A percentile compares a stretch with the other conserved stretches of the same genome.
Evolutionary conservation across 129 eudicot genomes (phyloP).

Genomic region (Tagetes erecta): DNA sequence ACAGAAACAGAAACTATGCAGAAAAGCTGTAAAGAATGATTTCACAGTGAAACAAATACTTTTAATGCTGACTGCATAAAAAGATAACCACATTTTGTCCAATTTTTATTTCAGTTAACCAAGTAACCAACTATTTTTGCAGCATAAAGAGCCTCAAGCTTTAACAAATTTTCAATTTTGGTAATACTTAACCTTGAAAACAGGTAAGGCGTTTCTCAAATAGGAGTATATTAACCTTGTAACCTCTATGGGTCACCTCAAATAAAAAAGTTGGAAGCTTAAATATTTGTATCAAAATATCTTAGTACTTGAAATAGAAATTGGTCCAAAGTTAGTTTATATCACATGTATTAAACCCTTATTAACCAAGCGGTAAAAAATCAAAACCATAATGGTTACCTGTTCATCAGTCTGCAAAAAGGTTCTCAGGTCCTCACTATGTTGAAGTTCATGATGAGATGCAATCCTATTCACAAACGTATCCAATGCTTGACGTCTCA

Average conservation of each 20-base stretch:
- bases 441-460: constrained; percentile 82
- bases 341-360: background rate
- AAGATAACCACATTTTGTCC: background rate
- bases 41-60: background rate
- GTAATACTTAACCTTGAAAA: background rate
- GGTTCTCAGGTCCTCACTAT: constrained; percentile 83
- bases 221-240: background rate
- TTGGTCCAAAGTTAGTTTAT: constrained; percentile 45
- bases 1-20: constrained; percentile 16
- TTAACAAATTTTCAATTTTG: background rate
- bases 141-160: background rate
- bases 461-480: constrained; percentile 93
- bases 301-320: background rate
- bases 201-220: constrained; percentile 2
- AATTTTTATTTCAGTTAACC: background rate
- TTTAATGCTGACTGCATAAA: background rate
- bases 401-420: constrained; percentile 96
- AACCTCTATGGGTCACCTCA: background rate
- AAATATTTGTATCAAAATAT: background rate
- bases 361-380: constrained; percentile 9
- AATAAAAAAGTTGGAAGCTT: background rate
- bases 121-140: background rate
- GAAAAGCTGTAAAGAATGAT: constrained; percentile 1
- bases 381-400: constrained; percentile 41
- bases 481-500: constrained; percentile 95